Conservation (phyloP, 768 basidiomycete species). For the Boletus reticulatus region DNA sequence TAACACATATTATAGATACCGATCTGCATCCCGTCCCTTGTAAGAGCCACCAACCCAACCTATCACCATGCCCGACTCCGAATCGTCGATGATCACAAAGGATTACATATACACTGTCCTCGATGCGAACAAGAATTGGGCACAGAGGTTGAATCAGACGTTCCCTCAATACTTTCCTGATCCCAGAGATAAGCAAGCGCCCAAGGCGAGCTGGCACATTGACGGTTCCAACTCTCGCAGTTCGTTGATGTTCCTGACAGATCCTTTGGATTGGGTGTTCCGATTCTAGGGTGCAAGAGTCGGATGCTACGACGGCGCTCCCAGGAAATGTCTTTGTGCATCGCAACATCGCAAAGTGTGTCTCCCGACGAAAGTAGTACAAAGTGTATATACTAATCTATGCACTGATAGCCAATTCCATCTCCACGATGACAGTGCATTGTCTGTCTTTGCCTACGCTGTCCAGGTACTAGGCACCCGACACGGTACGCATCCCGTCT, state of each 20-base stretch:
- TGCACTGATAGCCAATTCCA: constrained; percentile 58
- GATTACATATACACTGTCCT: constrained; percentile 1
- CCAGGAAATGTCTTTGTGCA: constrained; percentile 85
- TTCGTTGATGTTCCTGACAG: constrained; percentile 31
- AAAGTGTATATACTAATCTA: neutral
- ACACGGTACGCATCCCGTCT: constrained; percentile 57
- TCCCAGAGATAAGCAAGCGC: constrained; percentile 5
- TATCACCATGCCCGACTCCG: neutral
- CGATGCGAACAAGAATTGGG: constrained; percentile 18
- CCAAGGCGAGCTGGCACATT: constrained; percentile 17
- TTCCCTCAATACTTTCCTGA: constrained; percentile 24
- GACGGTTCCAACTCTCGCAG: neutral
- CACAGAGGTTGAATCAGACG: constrained; percentile 17
- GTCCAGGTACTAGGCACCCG: constrained; percentile 62
- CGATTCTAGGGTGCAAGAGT: constrained; percentile 84
- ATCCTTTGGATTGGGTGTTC: constrained; percentile 80
- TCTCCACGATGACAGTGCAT: constrained; percentile 62
- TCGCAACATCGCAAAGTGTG: constrained; percentile 85
- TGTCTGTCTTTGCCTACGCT: constrained; percentile 73
- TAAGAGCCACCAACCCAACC: neutral
- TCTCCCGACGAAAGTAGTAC: neutral
- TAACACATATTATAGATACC: neutral
- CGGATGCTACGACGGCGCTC: constrained; percentile 60
- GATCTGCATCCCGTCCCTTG: neutral
- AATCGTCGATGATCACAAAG: neutral